These are phyloP conservation scores for Boletus speciosus DNA, from an alignment of 768 basidiomycete genomes.

Conservation along the genomic window DNA sequence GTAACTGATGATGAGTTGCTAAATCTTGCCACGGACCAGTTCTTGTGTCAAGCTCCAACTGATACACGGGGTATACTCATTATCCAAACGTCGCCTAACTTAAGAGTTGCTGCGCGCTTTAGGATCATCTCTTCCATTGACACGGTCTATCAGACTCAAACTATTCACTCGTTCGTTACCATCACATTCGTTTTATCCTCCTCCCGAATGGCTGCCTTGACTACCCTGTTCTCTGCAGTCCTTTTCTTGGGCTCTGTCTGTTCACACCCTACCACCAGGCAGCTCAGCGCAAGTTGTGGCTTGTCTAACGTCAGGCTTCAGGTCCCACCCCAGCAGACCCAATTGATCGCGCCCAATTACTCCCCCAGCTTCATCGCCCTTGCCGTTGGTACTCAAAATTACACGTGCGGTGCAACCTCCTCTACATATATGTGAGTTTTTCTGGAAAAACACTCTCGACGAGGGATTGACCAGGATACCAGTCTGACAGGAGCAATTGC, in stretches of 20 bases:
- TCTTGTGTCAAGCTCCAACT: too few species aligned
- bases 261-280: not conserved
- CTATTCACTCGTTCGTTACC: not conserved
- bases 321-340: conserved; percentile 30
- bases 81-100: not conserved
- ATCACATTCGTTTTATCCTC: not conserved
- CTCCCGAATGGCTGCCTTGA: not conserved
- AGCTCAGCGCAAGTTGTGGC: not conserved
- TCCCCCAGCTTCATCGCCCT: conserved; percentile 41
- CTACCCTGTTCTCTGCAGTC: not conserved
- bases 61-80: too few species aligned
- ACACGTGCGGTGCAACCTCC: conserved; percentile 42
- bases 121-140: not conserved
- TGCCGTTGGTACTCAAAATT: conserved; percentile 53
- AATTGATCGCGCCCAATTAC: conserved; percentile 35
- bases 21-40: too few species aligned
- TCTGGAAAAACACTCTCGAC: not conserved
- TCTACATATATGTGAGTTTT: conserved; percentile 42
- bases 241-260: not conserved
- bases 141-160: not conserved
- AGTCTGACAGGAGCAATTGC: conserved; percentile 42
- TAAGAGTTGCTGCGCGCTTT: too few species aligned
- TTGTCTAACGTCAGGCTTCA: not conserved
- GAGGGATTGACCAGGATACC: not conserved
- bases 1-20: too few species aligned